Base-by-base conservation (phyloP, 2,329 filamentous ascomycete species). In the Ploettnerulaceae sp. region DNA sequence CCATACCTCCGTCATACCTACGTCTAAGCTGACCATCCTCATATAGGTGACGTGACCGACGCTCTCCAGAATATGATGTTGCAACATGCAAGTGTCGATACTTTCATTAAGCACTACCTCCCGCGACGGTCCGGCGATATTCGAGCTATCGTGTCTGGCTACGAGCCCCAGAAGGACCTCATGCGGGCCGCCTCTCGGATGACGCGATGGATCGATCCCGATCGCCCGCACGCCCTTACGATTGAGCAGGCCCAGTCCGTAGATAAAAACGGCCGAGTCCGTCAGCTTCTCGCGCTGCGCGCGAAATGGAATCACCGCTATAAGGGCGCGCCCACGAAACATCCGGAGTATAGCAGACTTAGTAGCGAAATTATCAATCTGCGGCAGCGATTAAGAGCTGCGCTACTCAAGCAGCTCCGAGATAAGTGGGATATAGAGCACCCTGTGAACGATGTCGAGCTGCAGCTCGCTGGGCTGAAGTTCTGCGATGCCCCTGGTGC, bases 401-500 rank as follows among this genome's bases (percentile, higher is more conserved):
- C n/a, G n/a, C n/a, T n/a, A n/a, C n/a, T n/a, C n/a, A n/a, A n/a
- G n/a, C 8, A 49, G 8, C 5, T 49, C 24, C 11, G 18, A 45
- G 35, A 49, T 2, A n/a, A 26, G 2, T 56, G 22, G 44, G 49
- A 55, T 41, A 17, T 53, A 28, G 40, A 57, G 41, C 24, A 56
- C 41, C 49, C 46, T 17, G 41, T 57, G 14, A 14, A 52, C 32
- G 41, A 57, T 43, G 42, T 56, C 40, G 44, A 57, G 53, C 44
- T 11, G 31, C 45, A 57, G 45, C 49, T 57, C 33, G 49, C 48
- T 44, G n/a, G 29, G 20, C 22, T 42, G 5, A 46, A 46, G 26
- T 15, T 49, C 9, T 33, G 20, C 21, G 18, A 59, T 32, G 33
- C 45, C 22, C 44, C 53, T 7, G 37, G 48, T 26, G 41, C 12